Percentiles rank a stretch among this genome's conserved stretches.
phyloP scores from a whole-genome alignment of 805 yeast genomes.

The Lachancea meyersii region DNA sequence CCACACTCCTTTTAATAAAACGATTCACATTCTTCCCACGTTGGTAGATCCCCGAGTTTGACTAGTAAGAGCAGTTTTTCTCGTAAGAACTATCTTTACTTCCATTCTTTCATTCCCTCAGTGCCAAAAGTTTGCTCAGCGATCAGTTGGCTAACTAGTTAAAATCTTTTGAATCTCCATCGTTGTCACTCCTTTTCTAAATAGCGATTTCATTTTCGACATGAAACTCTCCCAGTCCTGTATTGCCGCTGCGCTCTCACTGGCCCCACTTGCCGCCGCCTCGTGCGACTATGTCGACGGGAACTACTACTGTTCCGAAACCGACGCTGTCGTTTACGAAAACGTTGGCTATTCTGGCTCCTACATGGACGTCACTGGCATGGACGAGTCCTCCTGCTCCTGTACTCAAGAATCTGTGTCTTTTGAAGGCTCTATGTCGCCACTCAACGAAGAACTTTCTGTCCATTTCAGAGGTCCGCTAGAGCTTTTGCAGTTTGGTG shows the following conservation, averaged over 20 bases:
- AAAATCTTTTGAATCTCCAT: conserved; percentile 1
- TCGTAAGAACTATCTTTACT: background rate
- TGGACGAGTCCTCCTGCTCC: conserved; percentile 64
- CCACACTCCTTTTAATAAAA: conserved; percentile 2
- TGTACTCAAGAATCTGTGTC: conserved; percentile 55
- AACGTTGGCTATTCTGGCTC: conserved; percentile 83
- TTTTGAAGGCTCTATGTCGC: conserved; percentile 62
- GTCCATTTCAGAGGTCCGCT: conserved; percentile 79
- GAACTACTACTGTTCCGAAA: conserved; percentile 76
- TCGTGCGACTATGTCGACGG: conserved; percentile 53
- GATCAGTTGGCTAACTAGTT: background rate
- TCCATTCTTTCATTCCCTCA: background rate
- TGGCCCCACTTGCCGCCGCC: conserved; percentile 30
- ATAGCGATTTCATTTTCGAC: background rate
- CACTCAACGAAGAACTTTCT: conserved; percentile 60
- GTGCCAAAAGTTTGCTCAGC: background rate
- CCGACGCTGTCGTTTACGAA: conserved; percentile 57
- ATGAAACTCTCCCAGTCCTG: conserved; percentile 17
- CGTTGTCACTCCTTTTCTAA: conserved; percentile 2
- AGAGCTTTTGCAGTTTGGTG: conserved; percentile 65
- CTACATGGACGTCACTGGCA: conserved; percentile 69
- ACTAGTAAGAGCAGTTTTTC: background rate
- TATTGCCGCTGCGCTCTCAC: conserved; percentile 14
- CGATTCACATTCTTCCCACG: background rate
- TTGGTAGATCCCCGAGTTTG: conserved; percentile 3